Conservation (phyloP, 768 basidiomycete genomes). For the Leucosporidium scottii region DNA sequence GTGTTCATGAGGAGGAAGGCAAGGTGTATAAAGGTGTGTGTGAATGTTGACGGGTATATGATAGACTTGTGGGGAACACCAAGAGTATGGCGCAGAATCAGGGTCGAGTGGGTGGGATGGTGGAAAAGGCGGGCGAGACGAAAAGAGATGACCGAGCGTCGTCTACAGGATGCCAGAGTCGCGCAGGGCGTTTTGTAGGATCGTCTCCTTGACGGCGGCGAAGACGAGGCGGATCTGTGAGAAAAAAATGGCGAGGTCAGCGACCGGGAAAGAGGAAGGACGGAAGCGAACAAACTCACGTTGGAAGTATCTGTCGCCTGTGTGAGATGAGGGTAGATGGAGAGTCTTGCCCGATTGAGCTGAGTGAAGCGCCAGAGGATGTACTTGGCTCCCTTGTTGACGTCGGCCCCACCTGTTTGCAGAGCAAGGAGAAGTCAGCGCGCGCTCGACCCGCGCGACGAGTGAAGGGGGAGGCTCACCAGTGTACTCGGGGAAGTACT, state of each 20-base stretch:
- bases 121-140: no score
- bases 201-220: constrained; percentile 87
- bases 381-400: constrained; percentile 48
- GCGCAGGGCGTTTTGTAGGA: constrained; percentile 75
- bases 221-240: constrained; percentile 61
- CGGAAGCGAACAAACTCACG: constrained; percentile 44
- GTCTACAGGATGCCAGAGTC: constrained; percentile 72
- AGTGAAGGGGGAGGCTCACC: constrained; percentile 1
- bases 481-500: constrained; percentile 47
- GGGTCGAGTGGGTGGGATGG: no score
- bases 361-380: constrained; percentile 94
- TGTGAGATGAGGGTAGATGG: constrained; percentile 70
- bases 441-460: no score
- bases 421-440: background rate
- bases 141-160: no score
- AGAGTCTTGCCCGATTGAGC: constrained; percentile 51
- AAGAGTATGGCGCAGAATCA: no score
- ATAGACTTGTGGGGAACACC: no score
- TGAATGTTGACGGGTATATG: no score
- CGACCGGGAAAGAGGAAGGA: background rate
- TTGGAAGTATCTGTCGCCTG: constrained; percentile 82
- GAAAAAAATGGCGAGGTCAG: background rate
- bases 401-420: constrained; percentile 42
- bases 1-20: no score
- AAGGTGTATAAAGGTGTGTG: no score